These are phyloP conservation scores for Cenchrus americanus DNA, from an alignment of 176 grass and related monocot species.

Conservation along the genomic window DNA sequence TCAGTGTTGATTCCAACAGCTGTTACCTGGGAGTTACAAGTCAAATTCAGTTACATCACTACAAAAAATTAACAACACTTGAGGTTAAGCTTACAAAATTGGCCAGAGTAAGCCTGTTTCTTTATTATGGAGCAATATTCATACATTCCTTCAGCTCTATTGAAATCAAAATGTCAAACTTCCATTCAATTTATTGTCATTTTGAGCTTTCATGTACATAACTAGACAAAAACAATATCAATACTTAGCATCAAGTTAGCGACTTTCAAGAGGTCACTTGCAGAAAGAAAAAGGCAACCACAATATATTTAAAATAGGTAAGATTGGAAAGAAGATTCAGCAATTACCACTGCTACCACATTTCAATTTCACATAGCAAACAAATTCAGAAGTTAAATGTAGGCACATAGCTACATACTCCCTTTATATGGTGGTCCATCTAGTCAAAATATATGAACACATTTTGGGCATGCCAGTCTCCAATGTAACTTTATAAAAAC, in stretches of 20 bases:
- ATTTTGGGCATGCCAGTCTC: background rate
- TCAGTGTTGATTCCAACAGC: conserved; percentile 95
- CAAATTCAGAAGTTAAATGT: background rate
- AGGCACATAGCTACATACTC: background rate
- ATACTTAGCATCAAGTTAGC: background rate
- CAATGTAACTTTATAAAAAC: background rate
- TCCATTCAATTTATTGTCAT: background rate
- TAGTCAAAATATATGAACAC: background rate
- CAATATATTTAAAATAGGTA: background rate
- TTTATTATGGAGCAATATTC: background rate
- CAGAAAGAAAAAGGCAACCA: background rate
- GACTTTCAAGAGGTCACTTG: background rate
- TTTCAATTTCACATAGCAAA: conserved; percentile 10
- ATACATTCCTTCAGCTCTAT: background rate
- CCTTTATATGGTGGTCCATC: background rate
- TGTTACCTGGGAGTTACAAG: conserved; percentile 67
- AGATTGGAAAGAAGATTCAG: background rate
- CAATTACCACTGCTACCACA: background rate
- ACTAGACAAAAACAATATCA: background rate
- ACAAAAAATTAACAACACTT: background rate
- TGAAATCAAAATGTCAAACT: background rate
- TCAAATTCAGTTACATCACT: conserved; percentile 1
- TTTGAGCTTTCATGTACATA: background rate
- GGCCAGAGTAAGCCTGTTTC: background rate
- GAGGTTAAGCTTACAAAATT: background rate